Evolutionary conservation across 2,329 filamentous ascomycete species (phyloP).

Genomic region (Apiospora arundinis): DNA sequence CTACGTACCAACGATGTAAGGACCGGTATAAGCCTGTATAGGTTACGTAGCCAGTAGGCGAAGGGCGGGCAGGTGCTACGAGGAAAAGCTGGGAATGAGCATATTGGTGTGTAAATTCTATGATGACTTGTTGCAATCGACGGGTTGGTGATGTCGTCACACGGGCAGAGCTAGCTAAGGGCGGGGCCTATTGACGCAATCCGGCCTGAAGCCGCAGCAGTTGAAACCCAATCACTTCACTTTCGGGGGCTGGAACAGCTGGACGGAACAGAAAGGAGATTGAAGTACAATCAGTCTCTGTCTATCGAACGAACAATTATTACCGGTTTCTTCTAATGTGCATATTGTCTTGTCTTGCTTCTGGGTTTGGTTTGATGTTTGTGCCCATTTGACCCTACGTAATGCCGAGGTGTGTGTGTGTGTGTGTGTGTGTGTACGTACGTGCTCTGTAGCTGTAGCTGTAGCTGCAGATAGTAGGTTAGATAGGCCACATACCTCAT

Average conservation of each 20-base stretch:
- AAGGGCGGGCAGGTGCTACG: neutral
- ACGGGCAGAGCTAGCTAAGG: neutral
- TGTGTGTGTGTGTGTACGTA: neutral
- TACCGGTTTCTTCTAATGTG: neutral
- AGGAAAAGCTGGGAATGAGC: neutral
- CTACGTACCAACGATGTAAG: constrained; percentile 5
- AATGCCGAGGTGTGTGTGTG: neutral
- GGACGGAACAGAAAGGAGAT: neutral
- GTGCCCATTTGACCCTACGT: neutral
- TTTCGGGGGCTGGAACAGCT: neutral
- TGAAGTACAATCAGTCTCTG: neutral
- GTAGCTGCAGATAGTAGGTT: neutral
- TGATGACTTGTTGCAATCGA: neutral
- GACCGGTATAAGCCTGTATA: too few species aligned
- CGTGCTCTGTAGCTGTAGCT: too few species aligned
- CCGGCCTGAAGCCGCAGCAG: constrained; percentile 16
- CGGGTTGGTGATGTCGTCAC: constrained; percentile 16
- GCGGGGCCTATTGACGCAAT: constrained; percentile 10
- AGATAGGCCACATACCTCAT: neutral
- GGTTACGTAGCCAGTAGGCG: too few species aligned
- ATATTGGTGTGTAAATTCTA: constrained; percentile 1
- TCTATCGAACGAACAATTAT: too few species aligned
- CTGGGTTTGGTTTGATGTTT: neutral
- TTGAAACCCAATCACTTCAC: constrained; percentile 12
- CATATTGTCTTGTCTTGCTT: neutral